These are phyloP conservation scores for Mucor piriformis DNA, from an alignment of 371 early-diverging fungal genomes.

Conservation along the genomic window DNA sequence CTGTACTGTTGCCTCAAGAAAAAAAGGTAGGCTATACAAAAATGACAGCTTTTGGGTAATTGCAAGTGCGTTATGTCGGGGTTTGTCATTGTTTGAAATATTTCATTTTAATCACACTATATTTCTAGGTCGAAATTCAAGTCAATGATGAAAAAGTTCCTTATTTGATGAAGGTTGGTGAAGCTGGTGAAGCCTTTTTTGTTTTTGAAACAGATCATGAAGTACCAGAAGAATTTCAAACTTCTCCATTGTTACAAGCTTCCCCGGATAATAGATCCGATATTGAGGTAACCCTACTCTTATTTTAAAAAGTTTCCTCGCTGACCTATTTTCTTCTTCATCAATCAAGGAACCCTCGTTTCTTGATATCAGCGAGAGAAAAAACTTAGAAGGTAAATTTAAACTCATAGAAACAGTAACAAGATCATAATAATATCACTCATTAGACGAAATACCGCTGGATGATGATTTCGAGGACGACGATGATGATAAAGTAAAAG, in stretches of 20 bases:
- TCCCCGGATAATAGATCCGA: conserved; percentile 25
- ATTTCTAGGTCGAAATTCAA: conserved; percentile 53
- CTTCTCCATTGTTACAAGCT: conserved; percentile 86
- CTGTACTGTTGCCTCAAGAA: conserved; percentile 84
- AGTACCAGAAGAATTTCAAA: conserved; percentile 88
- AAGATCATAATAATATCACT: too few relatives aligned
- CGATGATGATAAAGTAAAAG: conserved; percentile 14
- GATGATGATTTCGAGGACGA: neutral
- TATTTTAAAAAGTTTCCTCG: neutral
- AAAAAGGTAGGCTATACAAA: conserved; percentile 64
- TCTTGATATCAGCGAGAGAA: conserved; percentile 43
- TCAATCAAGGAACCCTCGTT: conserved; percentile 41
- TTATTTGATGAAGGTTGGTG: conserved; percentile 96
- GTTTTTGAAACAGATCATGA: conserved; percentile 86
- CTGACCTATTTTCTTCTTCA: neutral
- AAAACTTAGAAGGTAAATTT: conserved; percentile 12
- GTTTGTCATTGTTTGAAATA: neutral
- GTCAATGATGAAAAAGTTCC: conserved; percentile 85
- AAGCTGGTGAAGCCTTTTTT: conserved; percentile 98
- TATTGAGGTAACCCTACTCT: conserved; percentile 27
- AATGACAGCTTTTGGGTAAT: conserved; percentile 1
- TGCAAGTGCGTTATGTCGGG: neutral
- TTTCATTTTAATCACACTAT: neutral
- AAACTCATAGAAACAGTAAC: neutral
- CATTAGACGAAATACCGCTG: neutral